phyloP scores from a whole-genome alignment of 768 basidiomycete species.

The Leccinum broughii region DNA sequence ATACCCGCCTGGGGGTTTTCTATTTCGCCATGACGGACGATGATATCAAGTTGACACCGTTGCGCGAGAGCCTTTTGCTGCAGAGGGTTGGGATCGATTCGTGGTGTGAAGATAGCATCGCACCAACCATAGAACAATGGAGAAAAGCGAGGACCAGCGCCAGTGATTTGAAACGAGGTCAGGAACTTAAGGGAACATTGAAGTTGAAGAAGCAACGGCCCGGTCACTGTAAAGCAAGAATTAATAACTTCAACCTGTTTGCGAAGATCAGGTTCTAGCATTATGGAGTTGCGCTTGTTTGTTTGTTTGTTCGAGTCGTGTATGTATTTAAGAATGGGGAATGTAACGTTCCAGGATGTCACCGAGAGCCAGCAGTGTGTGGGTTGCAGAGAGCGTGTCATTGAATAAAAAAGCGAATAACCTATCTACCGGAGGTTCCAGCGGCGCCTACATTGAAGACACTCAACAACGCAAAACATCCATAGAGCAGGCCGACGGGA shows the following conservation, averaged over 20 bases:
- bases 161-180: neutral
- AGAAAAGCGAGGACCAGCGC: neutral
- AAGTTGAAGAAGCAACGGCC: neutral
- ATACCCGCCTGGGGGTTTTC: neutral
- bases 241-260: neutral
- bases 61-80: no score
- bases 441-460: slow-evolving; percentile 27
- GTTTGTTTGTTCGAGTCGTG: neutral
- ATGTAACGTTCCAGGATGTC: neutral
- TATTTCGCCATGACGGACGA: neutral
- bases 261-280: neutral
- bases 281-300: no score
- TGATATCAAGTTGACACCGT: neutral
- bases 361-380: neutral
- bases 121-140: neutral
- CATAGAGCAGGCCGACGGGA: slow-evolving; percentile 91
- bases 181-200: neutral
- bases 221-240: neutral
- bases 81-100: neutral
- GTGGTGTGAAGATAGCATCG: neutral
- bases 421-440: slow-evolving; percentile 34
- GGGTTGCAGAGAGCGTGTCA: neutral
- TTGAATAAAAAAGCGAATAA: slow-evolving; percentile 11
- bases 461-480: slow-evolving; percentile 68
- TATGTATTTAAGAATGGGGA: neutral